A percentile compares a stretch with the other conserved stretches of the same genome.
phyloP scores from a whole-genome alignment of 1,139 yeast genomes.

The Yamadazyma diddensiae region DNA sequence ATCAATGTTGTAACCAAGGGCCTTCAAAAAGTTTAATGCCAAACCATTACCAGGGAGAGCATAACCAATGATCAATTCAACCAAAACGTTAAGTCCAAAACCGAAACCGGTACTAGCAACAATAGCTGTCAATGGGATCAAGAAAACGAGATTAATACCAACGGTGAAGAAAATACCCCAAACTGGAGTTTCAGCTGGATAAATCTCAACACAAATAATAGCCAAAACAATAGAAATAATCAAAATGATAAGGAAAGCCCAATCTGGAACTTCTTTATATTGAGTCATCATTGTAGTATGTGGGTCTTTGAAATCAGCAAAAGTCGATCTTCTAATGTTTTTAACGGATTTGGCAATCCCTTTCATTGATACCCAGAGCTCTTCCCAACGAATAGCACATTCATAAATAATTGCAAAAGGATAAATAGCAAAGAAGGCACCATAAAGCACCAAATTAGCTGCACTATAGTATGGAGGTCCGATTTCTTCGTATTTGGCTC shows the following conservation, averaged over 20 bases:
- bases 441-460: conserved; percentile 46
- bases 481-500: conserved; percentile 37
- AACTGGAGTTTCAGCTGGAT: conserved; percentile 50
- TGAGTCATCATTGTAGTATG: conserved; percentile 54
- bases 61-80: conserved; percentile 60
- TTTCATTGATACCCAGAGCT: conserved; percentile 13
- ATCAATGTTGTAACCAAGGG: conserved; percentile 58
- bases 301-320: conserved; percentile 40
- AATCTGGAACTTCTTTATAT: conserved; percentile 62
- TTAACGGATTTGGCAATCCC: conserved; percentile 8
- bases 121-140: conserved; percentile 54
- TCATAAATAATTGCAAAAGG: conserved; percentile 54
- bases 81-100: conserved; percentile 56
- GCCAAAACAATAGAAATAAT: conserved; percentile 49
- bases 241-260: conserved; percentile 51
- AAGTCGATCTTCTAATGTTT: conserved; percentile 45
- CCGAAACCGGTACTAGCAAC: conserved; percentile 53
- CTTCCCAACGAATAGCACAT: conserved; percentile 27
- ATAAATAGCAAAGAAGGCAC: conserved; percentile 56
- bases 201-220: conserved; percentile 44
- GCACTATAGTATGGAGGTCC: conserved; percentile 48
- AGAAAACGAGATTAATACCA: conserved; percentile 51
- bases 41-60: conserved; percentile 63
- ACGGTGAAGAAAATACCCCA: conserved; percentile 60
- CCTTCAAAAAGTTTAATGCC: conserved; percentile 58